Conservation (phyloP, 495 filamentous ascomycete genomes). For the Aspergillus nanangensis region DNA sequence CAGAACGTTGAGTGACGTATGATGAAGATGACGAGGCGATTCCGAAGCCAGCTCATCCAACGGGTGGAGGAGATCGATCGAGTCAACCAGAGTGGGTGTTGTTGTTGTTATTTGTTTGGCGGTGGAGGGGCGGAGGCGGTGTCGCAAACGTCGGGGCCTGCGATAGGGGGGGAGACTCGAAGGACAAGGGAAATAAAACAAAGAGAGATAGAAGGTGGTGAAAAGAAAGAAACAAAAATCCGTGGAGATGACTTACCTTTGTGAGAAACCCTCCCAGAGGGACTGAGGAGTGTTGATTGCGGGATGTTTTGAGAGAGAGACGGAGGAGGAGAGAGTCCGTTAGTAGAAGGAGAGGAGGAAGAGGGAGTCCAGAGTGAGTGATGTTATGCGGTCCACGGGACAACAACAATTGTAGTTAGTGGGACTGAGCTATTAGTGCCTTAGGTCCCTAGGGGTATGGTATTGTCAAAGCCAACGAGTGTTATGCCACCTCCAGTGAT, state of each 20-base stretch:
- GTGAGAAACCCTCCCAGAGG: slow-evolving; percentile 22
- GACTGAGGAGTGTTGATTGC: slow-evolving; percentile 7
- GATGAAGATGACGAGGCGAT: no score
- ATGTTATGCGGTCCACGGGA: slow-evolving; percentile 24
- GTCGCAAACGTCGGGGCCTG: slow-evolving; percentile 30
- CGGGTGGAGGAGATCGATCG: background rate
- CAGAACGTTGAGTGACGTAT: no score
- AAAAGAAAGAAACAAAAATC: background rate
- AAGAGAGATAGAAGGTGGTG: slow-evolving; percentile 5
- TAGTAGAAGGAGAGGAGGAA: no score
- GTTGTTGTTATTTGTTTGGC: slow-evolving; percentile 16
- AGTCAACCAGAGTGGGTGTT: background rate
- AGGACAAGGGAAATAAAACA: slow-evolving; percentile 3
- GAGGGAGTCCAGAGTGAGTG: no score
- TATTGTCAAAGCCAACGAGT: no score
- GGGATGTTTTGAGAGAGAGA: slow-evolving; percentile 9
- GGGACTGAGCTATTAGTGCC: no score
- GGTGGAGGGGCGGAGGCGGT: slow-evolving; percentile 39
- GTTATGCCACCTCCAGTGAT: no score
- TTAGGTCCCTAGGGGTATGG: no score
- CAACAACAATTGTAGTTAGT: no score
- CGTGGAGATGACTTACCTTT: slow-evolving; percentile 15
- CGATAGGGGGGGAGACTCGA: slow-evolving; percentile 8
- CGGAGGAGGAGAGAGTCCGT: background rate
- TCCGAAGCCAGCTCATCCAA: no score